Evolutionary conservation across 2,329 filamentous ascomycete species (phyloP), one percentile per base, ranked within the genome.

Genomic region (Colletotrichum higginsianum): DNA sequence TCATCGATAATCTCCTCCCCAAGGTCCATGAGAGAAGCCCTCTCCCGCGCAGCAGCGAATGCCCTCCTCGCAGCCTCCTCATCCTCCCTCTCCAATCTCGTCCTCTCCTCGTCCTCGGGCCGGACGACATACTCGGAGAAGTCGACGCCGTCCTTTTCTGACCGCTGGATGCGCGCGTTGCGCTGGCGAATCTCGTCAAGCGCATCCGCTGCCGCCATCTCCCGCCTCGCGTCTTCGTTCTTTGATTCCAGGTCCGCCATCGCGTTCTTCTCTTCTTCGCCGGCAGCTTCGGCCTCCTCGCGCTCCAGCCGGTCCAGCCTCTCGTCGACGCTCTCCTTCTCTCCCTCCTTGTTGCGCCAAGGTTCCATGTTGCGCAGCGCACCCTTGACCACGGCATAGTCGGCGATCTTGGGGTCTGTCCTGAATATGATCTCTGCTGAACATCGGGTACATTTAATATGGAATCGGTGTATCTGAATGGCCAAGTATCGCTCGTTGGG

Each of bases 231-330:
- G 80, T 99, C 96, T 26, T 93, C 85, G 66, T 96, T 98, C 85
- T 98, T 98, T 74, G 93, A 92, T 84, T 99, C 96, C 57, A 99
- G 84, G 79, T 98, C 95, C 68, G 93, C 93, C 97, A 99, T 99
- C 26, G 94, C 94, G 81, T 98, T 95, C 75, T 91, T 88, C 81
- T 98, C 94, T 75, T 89, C 86, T 64, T 87, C 86, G 47, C 88
- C 90, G 12, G 87, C 88, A 2, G 87, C 89, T 75, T 91, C 88
- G 23, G 86, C 87, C 76, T 92, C 92, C 78, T 97, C 94, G 50
- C 86, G 82, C 83, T 98, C 95, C 6, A 98, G 83, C 35, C 96
- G 86, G 80, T 98, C 94, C 8, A 98, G 85, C 52, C 93, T 87
- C 84, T 98, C 90, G 80, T 98, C 94, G 75, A 97, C 93, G 2